phyloP scores from a whole-genome alignment of 2,329 filamentous ascomycete species.

The Eurotiales sp. region DNA sequence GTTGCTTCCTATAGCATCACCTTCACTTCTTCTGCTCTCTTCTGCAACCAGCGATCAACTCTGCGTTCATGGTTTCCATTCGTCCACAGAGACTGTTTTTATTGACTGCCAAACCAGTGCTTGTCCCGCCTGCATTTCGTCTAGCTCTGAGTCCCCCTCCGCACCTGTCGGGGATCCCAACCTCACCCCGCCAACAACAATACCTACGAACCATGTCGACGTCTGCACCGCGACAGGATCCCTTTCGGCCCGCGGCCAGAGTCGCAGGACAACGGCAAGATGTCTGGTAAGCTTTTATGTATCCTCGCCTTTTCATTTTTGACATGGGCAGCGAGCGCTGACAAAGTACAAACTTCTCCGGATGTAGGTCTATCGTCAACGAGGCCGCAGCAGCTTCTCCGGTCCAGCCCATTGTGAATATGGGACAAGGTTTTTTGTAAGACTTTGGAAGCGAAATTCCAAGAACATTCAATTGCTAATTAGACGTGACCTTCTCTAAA shows the following conservation, averaged over 20 bases:
- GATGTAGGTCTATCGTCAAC: constrained; percentile 61
- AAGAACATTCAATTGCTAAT: neutral
- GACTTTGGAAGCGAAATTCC: constrained; percentile 20
- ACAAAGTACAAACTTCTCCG: too few relatives aligned
- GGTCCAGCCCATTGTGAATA: constrained; percentile 64
- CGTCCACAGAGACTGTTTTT: neutral
- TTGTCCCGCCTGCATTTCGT: neutral
- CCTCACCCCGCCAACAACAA: constrained; percentile 11
- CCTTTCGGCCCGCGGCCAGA: constrained; percentile 45
- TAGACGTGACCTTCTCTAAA: constrained; percentile 16
- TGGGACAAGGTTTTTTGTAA: constrained; percentile 62
- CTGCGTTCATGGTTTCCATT: constrained; percentile 1
- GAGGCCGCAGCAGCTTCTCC: constrained; percentile 62
- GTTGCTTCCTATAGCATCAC: neutral
- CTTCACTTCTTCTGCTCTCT: neutral
- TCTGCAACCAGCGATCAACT: neutral
- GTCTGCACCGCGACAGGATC: constrained; percentile 34
- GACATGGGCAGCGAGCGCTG: neutral
- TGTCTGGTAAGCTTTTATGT: constrained; percentile 40
- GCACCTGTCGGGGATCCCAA: constrained; percentile 4
- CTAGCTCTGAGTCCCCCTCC: neutral
- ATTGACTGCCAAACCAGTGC: neutral
- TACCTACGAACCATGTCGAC: constrained; percentile 36
- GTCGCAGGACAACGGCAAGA: constrained; percentile 50
- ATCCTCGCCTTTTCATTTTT: too few relatives aligned